phyloP scores from a whole-genome alignment of 2,329 filamentous ascomycete species.

The Monosporascus sp. region DNA sequence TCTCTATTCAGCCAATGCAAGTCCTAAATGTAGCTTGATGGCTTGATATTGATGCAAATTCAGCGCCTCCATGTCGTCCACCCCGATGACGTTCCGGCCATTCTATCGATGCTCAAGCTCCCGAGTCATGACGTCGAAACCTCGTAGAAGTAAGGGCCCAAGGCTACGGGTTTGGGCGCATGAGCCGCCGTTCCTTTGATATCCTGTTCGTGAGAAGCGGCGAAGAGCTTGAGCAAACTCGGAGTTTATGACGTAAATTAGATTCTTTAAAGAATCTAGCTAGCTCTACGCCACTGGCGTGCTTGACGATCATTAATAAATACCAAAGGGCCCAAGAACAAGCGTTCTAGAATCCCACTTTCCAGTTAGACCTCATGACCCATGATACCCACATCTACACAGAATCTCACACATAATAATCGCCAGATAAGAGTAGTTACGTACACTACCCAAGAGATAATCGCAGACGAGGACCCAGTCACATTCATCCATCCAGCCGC shows the following conservation, averaged over 20 bases:
- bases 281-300: background rate
- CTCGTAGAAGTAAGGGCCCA: constrained; percentile 10
- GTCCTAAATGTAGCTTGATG: constrained; percentile 15
- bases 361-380: constrained; percentile 8
- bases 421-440: constrained; percentile 11
- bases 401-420: constrained; percentile 5
- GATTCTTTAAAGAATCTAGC: background rate
- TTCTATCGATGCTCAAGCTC: constrained; percentile 2
- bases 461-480: constrained; percentile 19
- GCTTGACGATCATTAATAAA: constrained; percentile 13
- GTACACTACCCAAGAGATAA: constrained; percentile 12
- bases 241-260: constrained; percentile 22
- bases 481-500: constrained; percentile 21
- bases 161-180: constrained; percentile 2
- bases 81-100: constrained; percentile 22
- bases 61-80: constrained; percentile 10
- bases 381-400: constrained; percentile 9
- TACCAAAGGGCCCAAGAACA: constrained; percentile 3
- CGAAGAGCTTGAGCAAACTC: background rate
- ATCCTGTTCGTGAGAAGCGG: background rate
- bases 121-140: constrained; percentile 23
- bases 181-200: background rate
- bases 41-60: constrained; percentile 10
- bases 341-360: background rate
- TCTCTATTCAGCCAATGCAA: constrained; percentile 5